These are phyloP conservation scores for Pseudocercospora pini-densiflorae DNA, from an alignment of 2,329 filamentous ascomycete species.

Conservation along the genomic window DNA sequence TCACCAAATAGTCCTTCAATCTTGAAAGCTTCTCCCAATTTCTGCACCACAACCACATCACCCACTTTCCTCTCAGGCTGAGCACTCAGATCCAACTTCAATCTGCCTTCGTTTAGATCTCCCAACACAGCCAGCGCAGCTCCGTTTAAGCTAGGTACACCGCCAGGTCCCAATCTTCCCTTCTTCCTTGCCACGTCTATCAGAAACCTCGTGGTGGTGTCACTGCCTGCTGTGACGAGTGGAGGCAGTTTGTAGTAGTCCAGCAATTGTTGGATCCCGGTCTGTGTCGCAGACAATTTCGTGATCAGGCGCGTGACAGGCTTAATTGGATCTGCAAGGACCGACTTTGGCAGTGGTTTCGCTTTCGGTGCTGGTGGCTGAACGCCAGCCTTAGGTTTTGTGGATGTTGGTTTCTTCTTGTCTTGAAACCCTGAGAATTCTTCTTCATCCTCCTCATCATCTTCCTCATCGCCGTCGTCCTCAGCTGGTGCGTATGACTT, in stretches of 20 bases:
- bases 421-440: conserved; percentile 23
- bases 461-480: conserved; percentile 62
- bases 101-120: conserved; percentile 95
- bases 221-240: conserved; percentile 69
- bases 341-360: conserved; percentile 75
- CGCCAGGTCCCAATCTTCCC: conserved; percentile 84
- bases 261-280: conserved; percentile 78
- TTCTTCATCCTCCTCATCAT: conserved; percentile 57
- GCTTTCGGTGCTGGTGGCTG: conserved; percentile 15
- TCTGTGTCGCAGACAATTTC: conserved; percentile 73
- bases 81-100: conserved; percentile 53
- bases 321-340: conserved; percentile 89
- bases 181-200: conserved; percentile 94
- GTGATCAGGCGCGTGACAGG: conserved; percentile 84
- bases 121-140: conserved; percentile 92
- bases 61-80: conserved; percentile 58
- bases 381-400: conserved; percentile 5
- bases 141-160: conserved; percentile 83
- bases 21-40: conserved; percentile 95
- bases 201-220: conserved; percentile 86
- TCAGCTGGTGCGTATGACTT: conserved; percentile 67
- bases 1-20: conserved; percentile 91
- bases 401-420: conserved; percentile 15
- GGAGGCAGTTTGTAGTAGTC: conserved; percentile 84
- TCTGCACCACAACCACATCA: conserved; percentile 81